These are phyloP conservation scores for Plasmodium chabaudi DNA, from an alignment of 169 alveolate genomes.

Conservation along the genomic window DNA sequence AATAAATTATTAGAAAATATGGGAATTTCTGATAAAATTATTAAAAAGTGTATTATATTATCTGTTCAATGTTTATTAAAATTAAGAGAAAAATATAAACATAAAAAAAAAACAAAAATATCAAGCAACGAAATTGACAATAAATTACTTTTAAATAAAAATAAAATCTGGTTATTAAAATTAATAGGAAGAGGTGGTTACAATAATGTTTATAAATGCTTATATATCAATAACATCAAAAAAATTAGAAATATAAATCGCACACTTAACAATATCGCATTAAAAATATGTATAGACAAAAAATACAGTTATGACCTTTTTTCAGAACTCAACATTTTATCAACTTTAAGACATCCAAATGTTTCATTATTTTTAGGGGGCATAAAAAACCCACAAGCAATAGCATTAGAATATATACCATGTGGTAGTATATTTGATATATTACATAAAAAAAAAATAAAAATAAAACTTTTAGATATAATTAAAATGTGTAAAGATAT, in stretches of 20 bases:
- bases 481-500: slow-evolving; percentile 86
- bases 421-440: slow-evolving; percentile 84
- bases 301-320: slow-evolving; percentile 80
- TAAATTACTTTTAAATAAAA: slow-evolving; percentile 17
- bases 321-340: slow-evolving; percentile 84
- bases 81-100: slow-evolving; percentile 78
- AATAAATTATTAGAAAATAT: slow-evolving; percentile 73
- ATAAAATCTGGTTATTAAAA: slow-evolving; percentile 28
- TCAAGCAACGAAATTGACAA: slow-evolving; percentile 11
- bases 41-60: slow-evolving; percentile 66
- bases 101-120: slow-evolving; percentile 48
- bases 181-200: slow-evolving; percentile 90
- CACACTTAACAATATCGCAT: slow-evolving; percentile 45
- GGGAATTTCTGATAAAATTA: slow-evolving; percentile 71
- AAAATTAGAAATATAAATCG: not conserved
- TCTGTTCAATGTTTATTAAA: slow-evolving; percentile 72
- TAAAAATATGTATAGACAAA: slow-evolving; percentile 49
- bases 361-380: slow-evolving; percentile 87
- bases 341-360: slow-evolving; percentile 88
- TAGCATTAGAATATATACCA: slow-evolving; percentile 85
- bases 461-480: slow-evolving; percentile 78
- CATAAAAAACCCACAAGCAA: slow-evolving; percentile 77
- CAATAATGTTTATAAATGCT: slow-evolving; percentile 86
- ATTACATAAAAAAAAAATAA: slow-evolving; percentile 78
- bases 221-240: slow-evolving; percentile 34